Base-by-base conservation (phyloP, 2,329 filamentous ascomycete species). In the Calonectria montana region DNA sequence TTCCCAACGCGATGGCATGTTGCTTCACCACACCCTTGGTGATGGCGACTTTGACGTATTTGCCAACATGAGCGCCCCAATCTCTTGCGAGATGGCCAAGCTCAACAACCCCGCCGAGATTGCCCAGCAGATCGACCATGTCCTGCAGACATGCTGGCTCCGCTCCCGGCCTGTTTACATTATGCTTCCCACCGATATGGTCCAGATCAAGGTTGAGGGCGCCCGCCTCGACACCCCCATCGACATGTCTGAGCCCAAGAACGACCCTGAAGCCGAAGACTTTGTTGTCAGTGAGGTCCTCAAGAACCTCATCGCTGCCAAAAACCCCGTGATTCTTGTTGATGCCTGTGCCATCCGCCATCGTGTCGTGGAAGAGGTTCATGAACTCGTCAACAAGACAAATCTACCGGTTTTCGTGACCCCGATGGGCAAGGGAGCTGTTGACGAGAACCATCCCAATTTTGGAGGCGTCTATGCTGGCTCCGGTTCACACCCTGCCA, bases 391-490 rank as follows among this genome's bases (percentile, higher is more conserved):
- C 64, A 87, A 92, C 72, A 94, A 92, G 82, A 94, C 94, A 1
- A 87, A 90, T 4, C 86, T 97, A 9, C 95, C 95, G 5, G 93
- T 94, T 0, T 97, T 97, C 77, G 94, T 96, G n/a, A 93, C 94
- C 0, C 94, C 95, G 2, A 97, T 97, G 93, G 95, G 95, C 57
- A 97, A 97, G 85, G 91, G 94, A 21, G 93, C 94, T 23, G 89
- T 98, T 57, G 89, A 97, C 78, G 95, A 98, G 83, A 89, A 89
- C 2, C 88, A 93, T 57, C 86, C 88, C n/a, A 93, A 90, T 79
- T 97, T 93, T 76, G 94, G 94, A 25, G 95, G 95, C 74, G 94
- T 97, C 6, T 97, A 97, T 81, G 93, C 93, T 10, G 95, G 95
- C n/a, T 89, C 89, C 70, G 94, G 93, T 41, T 95, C 92, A 37